Evolutionary conservation across 495 filamentous ascomycete genomes (phyloP).

Genomic region (Penicillium desertorum): DNA sequence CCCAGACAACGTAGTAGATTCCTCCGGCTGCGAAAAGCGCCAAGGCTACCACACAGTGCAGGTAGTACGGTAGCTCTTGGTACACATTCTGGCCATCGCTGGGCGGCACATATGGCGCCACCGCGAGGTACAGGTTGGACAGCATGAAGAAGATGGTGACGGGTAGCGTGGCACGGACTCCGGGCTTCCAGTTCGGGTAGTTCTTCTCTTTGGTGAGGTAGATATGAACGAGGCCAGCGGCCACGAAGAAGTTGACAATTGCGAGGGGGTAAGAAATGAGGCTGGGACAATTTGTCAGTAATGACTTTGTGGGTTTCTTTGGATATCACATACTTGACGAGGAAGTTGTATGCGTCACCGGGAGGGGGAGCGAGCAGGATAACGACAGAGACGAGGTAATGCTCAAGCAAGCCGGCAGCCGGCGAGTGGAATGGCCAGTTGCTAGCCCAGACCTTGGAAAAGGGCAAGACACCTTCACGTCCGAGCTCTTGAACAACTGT

Average conservation of each 20-base stretch:
- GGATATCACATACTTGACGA: constrained; percentile 51
- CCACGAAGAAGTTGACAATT: constrained; percentile 60
- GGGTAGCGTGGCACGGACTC: constrained; percentile 35
- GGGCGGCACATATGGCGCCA: constrained; percentile 67
- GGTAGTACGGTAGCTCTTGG: constrained; percentile 63
- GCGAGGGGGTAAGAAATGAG: constrained; percentile 62
- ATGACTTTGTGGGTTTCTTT: constrained; percentile 20
- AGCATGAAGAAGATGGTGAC: constrained; percentile 58
- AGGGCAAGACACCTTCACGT: constrained; percentile 63
- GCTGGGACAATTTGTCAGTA: constrained; percentile 35
- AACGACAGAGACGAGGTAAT: constrained; percentile 59
- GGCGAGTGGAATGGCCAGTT: constrained; percentile 64
- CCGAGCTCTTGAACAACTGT: constrained; percentile 62
- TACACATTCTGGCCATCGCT: constrained; percentile 57
- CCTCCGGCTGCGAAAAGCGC: constrained; percentile 55
- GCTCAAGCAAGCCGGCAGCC: constrained; percentile 59
- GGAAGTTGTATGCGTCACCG: constrained; percentile 64
- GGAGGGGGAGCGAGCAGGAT: constrained; percentile 63
- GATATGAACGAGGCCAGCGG: constrained; percentile 55
- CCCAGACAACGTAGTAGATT: constrained; percentile 59
- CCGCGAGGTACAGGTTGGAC: constrained; percentile 57
- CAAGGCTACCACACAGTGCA: constrained; percentile 59
- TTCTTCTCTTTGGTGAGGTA: constrained; percentile 49
- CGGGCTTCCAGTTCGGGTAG: constrained; percentile 39
- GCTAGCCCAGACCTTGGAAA: constrained; percentile 61